phyloP scores from a whole-genome alignment of 2,329 filamentous ascomycete genomes.

The Aureobasidium namibiae region DNA sequence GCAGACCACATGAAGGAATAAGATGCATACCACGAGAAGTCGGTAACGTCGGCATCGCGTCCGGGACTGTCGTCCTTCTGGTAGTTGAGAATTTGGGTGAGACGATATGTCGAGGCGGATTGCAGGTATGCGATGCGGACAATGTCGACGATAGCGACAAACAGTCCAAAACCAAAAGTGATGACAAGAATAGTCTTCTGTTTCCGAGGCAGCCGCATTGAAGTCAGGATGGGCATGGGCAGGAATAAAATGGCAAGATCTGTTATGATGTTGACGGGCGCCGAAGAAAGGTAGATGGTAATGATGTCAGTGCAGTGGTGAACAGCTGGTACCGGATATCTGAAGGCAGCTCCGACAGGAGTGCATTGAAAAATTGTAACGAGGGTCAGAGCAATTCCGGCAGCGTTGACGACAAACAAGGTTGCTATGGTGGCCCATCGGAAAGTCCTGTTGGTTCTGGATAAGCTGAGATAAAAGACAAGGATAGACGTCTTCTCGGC shows the following conservation, averaged over 20 bases:
- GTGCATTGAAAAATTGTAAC: conserved; percentile 82
- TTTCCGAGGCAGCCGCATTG: conserved; percentile 73
- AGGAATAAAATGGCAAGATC: conserved; percentile 81
- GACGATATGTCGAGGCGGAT: conserved; percentile 48
- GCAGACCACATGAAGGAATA: conserved; percentile 89
- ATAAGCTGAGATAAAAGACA: conserved; percentile 78
- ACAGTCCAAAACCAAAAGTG: conserved; percentile 79
- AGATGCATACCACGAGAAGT: conserved; percentile 64
- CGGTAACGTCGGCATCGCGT: conserved; percentile 32
- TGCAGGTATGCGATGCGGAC: conserved; percentile 86
- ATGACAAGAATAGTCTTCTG: conserved; percentile 83
- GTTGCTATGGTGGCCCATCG: conserved; percentile 75
- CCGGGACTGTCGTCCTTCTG: conserved; percentile 19
- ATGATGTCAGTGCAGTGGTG: conserved; percentile 54
- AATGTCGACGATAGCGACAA: conserved; percentile 81
- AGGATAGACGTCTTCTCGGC: conserved; percentile 88
- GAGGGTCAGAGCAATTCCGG: conserved; percentile 71
- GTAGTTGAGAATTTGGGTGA: conserved; percentile 33
- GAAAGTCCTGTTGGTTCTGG: conserved; percentile 69
- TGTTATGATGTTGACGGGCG: conserved; percentile 85
- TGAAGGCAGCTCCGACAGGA: conserved; percentile 64
- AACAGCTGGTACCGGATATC: conserved; percentile 31
- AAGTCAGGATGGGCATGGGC: conserved; percentile 79
- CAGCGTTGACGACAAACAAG: conserved; percentile 67
- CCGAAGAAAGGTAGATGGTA: conserved; percentile 61